Percentiles rank a stretch among this genome's conserved stretches.
These are phyloP conservation scores for Linderniella brevidens DNA, from an alignment of 257 asterid genomes.

Conservation along the genomic window DNA sequence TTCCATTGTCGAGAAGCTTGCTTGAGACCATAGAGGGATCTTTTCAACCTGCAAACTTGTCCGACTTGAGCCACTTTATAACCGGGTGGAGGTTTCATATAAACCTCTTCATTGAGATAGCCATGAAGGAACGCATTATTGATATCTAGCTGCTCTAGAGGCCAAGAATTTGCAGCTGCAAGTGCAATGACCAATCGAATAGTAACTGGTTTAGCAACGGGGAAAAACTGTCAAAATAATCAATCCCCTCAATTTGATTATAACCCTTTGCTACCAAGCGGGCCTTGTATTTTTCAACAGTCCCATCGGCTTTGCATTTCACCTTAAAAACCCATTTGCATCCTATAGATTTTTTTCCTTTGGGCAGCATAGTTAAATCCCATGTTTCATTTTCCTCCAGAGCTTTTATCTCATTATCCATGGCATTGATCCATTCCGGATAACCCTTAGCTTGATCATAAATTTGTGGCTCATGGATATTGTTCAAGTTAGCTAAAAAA, in stretches of 20 bases:
- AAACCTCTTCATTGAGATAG: no score
- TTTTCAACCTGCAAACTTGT: no score
- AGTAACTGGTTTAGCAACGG: background rate
- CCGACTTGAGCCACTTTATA: background rate
- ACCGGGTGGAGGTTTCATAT: no score
- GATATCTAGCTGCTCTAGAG: no score
- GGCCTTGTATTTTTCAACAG: background rate
- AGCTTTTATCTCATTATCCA: background rate
- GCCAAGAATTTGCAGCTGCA: no score
- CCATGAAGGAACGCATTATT: no score
- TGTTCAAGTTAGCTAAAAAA: no score
- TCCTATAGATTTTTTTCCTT: background rate
- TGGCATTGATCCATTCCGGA: background rate
- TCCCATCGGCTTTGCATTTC: background rate
- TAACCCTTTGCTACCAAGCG: background rate
- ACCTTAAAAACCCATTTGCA: background rate
- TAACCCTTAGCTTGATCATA: no score
- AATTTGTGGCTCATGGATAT: no score
- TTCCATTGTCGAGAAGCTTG: no score
- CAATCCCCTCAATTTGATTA: background rate
- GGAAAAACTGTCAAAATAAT: background rate
- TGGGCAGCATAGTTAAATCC: background rate
- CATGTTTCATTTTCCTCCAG: background rate
- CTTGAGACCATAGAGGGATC: no score
- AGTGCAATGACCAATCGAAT: no score